A percentile compares a stretch with the other conserved stretches of the same genome.
These are phyloP conservation scores for Trapa bicornis DNA, from an alignment of 345 rosid genomes.

Conservation along the genomic window DNA sequence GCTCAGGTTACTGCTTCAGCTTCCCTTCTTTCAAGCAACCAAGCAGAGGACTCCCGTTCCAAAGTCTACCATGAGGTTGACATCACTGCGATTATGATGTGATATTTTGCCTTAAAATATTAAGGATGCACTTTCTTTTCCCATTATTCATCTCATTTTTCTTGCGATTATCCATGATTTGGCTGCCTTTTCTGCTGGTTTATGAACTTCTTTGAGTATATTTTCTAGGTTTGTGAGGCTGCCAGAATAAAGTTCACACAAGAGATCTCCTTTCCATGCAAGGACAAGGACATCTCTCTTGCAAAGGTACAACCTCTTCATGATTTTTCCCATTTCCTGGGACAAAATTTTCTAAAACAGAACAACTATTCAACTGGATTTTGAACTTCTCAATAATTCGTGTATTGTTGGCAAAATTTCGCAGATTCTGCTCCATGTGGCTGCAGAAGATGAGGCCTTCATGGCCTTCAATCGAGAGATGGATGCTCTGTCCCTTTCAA, in stretches of 20 bases:
- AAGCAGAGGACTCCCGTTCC: conserved; percentile 34
- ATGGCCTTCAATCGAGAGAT: conserved; percentile 42
- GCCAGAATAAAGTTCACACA: conserved; percentile 55
- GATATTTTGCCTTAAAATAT: not conserved
- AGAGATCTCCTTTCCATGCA: conserved; percentile 60
- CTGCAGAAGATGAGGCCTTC: conserved; percentile 87
- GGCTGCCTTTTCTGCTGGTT: not conserved
- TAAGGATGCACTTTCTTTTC: not conserved
- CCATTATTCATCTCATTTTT: conserved; percentile 7
- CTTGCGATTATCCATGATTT: not conserved
- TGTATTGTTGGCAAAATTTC: not conserved
- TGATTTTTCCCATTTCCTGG: not conserved
- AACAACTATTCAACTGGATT: not conserved
- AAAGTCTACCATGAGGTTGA: conserved; percentile 67
- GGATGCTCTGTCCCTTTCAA: conserved; percentile 40
- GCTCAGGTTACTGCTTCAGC: conserved; percentile 46
- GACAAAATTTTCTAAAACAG: too few species aligned
- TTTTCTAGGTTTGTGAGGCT: conserved; percentile 43
- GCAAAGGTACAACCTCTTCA: conserved; percentile 41
- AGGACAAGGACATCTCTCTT: conserved; percentile 67
- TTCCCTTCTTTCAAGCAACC: conserved; percentile 51
- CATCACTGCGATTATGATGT: conserved; percentile 14
- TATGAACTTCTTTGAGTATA: conserved; percentile 8
- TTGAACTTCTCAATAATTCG: not conserved
- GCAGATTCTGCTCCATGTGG: conserved; percentile 66